Base-by-base conservation (phyloP, 139 green algal species). In the Closterium sp. region DNA sequence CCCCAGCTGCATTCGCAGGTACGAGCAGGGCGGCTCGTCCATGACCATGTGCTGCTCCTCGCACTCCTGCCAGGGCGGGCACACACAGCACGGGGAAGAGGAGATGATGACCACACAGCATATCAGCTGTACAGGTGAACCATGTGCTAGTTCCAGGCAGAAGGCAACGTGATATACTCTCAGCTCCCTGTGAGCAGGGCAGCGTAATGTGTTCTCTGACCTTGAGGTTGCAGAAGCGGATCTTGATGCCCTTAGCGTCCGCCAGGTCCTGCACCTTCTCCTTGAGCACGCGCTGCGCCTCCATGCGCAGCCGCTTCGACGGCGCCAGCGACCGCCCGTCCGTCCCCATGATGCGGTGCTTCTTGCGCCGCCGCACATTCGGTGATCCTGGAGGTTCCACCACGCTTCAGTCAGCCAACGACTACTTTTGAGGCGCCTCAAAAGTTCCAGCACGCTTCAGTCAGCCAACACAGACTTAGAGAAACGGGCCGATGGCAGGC, bases 221-320 rank as follows among this genome's bases (percentile, higher is more conserved):
- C 89, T 92, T 89, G 33, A 84, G 28, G 86, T 92, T 92, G 83
- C 89, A 92, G 89, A 92, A 92, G 32, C 76, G 89, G 33, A 92
- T 89, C 64, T 92, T 92, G 32, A 92, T 88, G 21, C 86, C 84
- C 89, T 92, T 92, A n/a, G 64, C 36, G 32, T 92, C 89, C 33
- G 89, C 89, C n/a, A 92, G 89, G 89, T 92, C 89, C 89, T 92
- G 89, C 55, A 92, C 89, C 83, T 92, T 92, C 83, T 92, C 89
- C 89, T 92, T 92, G 5, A 92, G 89, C 89, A 92, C 89, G 31
- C 89, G 43, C 33, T 92, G 89, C n/a, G 89, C 89, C 34, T 92
- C 89, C 83, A 92, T 35, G 31, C 89, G 83, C 36, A 92, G 89
- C 86, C 76, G n/a, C 83, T 92, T 92, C 33, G 89, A 92, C 25